phyloP scores from a whole-genome alignment of 495 filamentous ascomycete species.

The Daldinia decipiens region DNA sequence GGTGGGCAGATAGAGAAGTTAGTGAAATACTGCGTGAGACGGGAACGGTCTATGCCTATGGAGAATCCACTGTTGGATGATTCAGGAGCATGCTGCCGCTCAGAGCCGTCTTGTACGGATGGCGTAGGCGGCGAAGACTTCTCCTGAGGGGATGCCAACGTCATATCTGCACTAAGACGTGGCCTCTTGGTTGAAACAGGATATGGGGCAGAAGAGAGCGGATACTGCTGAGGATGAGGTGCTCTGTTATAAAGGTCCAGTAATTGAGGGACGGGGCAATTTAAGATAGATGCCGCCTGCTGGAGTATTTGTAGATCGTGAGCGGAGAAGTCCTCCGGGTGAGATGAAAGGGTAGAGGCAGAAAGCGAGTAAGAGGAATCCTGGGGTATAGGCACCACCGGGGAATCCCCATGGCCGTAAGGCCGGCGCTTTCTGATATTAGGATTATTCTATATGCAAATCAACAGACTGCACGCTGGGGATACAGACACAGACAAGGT shows the following conservation, averaged over 20 bases:
- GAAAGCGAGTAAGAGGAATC: conserved; percentile 48
- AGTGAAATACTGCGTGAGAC: conserved; percentile 53
- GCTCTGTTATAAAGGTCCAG: conserved; percentile 47
- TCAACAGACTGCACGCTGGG: conserved; percentile 57
- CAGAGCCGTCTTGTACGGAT: conserved; percentile 41
- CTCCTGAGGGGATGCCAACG: conserved; percentile 48
- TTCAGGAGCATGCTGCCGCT: conserved; percentile 36
- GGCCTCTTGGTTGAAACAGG: conserved; percentile 48
- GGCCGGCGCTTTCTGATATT: conserved; percentile 61
- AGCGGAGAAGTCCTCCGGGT: conserved; percentile 46
- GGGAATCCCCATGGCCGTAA: conserved; percentile 54
- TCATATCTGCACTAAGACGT: conserved; percentile 49
- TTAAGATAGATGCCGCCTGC: conserved; percentile 49
- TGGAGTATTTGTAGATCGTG: conserved; percentile 55
- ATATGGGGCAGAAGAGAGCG: conserved; percentile 34
- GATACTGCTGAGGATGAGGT: conserved; percentile 38
- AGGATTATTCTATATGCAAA: conserved; percentile 58
- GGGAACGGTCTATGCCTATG: conserved; percentile 48
- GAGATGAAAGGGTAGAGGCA: conserved; percentile 43
- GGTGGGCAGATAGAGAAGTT: conserved; percentile 53
- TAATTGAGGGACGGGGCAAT: conserved; percentile 43
- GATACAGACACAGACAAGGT: conserved; percentile 26
- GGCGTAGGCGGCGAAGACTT: conserved; percentile 48
- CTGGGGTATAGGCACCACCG: conserved; percentile 53
- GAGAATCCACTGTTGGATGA: conserved; percentile 37